Percentiles rank a stretch among this genome's conserved stretches.
phyloP scores from a whole-genome alignment of 2,329 filamentous ascomycete genomes.

The Pezicula rhizophila region DNA sequence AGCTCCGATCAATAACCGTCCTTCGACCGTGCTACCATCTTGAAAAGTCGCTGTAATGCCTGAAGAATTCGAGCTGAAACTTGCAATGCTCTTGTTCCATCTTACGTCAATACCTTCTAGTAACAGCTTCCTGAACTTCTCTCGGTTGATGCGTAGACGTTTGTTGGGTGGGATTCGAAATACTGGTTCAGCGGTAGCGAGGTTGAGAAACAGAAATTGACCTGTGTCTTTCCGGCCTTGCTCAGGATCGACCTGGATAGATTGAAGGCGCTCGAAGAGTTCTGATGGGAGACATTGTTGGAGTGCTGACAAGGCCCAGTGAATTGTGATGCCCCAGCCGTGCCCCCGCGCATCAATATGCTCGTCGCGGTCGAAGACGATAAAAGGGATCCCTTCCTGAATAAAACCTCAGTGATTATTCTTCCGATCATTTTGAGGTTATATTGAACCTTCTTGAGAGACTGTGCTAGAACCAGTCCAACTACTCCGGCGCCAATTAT shows the following conservation, averaged over 20 bases:
- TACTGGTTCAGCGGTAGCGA: constrained; percentile 41
- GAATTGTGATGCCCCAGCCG: constrained; percentile 59
- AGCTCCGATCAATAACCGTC: constrained; percentile 42
- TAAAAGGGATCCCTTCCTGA: constrained; percentile 36
- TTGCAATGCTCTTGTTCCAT: constrained; percentile 35
- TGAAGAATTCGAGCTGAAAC: constrained; percentile 24
- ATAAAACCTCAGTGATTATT: background rate
- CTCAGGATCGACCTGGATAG: constrained; percentile 47
- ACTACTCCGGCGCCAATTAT: constrained; percentile 30
- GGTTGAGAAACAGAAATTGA: constrained; percentile 49
- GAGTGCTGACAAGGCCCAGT: constrained; percentile 53
- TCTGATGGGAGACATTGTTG: constrained; percentile 43
- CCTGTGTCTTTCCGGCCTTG: constrained; percentile 42
- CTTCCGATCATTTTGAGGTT: background rate
- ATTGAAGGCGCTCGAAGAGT: constrained; percentile 38
- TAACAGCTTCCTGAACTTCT: constrained; percentile 39
- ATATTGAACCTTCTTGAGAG: constrained; percentile 16
- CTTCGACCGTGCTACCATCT: constrained; percentile 36
- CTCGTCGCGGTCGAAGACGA: constrained; percentile 49
- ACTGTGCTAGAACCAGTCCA: constrained; percentile 27
- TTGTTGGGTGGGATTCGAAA: constrained; percentile 38
- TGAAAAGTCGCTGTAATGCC: constrained; percentile 40
- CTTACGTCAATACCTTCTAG: constrained; percentile 39
- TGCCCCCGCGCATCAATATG: constrained; percentile 40
- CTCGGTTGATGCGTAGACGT: constrained; percentile 41